Conservation (phyloP, 257 asterid genomes). For the Solanum medicagineum region DNA sequence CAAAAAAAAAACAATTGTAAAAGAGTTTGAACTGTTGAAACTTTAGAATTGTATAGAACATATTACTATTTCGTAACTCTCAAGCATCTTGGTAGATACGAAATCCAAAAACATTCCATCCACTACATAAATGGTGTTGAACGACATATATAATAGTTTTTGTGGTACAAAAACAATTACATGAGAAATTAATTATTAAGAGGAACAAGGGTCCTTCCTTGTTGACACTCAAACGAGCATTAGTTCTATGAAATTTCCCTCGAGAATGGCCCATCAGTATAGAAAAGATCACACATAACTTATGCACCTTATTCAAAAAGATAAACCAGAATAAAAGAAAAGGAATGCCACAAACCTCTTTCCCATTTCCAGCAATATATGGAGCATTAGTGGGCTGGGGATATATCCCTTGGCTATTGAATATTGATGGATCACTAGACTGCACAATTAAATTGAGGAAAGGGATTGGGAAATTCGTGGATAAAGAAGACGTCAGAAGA, state of each 20-base stretch:
- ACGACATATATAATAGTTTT: background rate
- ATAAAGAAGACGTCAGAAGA: background rate
- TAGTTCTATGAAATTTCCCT: background rate
- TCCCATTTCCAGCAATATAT: conserved; percentile 62
- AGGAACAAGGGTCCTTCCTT: background rate
- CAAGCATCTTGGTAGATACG: background rate
- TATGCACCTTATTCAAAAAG: background rate
- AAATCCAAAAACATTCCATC: background rate
- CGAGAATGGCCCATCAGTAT: background rate
- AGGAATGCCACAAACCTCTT: conserved; percentile 36
- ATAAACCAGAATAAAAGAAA: background rate
- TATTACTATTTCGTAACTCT: background rate
- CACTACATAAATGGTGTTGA: background rate
- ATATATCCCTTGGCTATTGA: conserved; percentile 78
- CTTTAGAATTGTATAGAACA: background rate
- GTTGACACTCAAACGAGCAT: background rate
- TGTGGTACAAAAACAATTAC: background rate
- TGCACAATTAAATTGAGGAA: conserved; percentile 19
- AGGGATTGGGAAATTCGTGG: background rate
- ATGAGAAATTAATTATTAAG: background rate
- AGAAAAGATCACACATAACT: background rate
- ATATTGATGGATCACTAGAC: conserved; percentile 62
- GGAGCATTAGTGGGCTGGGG: conserved; percentile 75
- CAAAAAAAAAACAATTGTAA: background rate
- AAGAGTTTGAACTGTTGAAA: background rate